A percentile compares a stretch with the other conserved stretches of the same genome.
Conservation (phyloP, 2,329 filamentous ascomycete genomes). For the Aspergillus melleus region DNA sequence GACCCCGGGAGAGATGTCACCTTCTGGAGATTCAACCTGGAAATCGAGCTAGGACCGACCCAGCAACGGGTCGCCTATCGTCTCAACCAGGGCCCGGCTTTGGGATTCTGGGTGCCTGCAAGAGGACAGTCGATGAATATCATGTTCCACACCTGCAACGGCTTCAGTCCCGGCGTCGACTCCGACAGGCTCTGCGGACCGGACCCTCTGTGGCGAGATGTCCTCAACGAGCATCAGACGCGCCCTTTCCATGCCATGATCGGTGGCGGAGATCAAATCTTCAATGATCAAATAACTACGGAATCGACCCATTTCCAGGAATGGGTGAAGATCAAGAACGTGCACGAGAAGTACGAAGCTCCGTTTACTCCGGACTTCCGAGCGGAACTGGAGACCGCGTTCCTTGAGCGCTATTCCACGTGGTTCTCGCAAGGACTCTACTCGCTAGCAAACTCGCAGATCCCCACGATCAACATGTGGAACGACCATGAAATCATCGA, state of each 20-base stretch:
- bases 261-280: constrained; percentile 94
- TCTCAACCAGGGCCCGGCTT: constrained; percentile 85
- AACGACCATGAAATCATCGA: constrained; percentile 93
- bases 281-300: constrained; percentile 81
- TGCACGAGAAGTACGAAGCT: constrained; percentile 73
- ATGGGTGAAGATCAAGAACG: constrained; percentile 81
- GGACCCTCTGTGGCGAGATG: constrained; percentile 95
- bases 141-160: constrained; percentile 98
- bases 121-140: constrained; percentile 89
- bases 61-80: constrained; percentile 91
- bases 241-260: constrained; percentile 98
- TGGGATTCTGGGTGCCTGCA: constrained; percentile 92
- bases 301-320: constrained; percentile 75
- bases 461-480: constrained; percentile 98
- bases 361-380: constrained; percentile 81
- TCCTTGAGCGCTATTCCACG: constrained; percentile 81
- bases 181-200: constrained; percentile 82
- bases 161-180: constrained; percentile 80
- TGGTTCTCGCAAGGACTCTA: constrained; percentile 98
- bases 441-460: constrained; percentile 87
- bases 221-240: constrained; percentile 87
- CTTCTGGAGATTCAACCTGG: constrained; percentile 96
- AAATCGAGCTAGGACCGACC: constrained; percentile 75
- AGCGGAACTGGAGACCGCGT: constrained; percentile 83
- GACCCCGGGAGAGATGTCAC: constrained; percentile 85